Evolutionary conservation across 345 rosid species (phyloP), one percentile per base, ranked within the genome.

Genomic region (Lepidium africanum): DNA sequence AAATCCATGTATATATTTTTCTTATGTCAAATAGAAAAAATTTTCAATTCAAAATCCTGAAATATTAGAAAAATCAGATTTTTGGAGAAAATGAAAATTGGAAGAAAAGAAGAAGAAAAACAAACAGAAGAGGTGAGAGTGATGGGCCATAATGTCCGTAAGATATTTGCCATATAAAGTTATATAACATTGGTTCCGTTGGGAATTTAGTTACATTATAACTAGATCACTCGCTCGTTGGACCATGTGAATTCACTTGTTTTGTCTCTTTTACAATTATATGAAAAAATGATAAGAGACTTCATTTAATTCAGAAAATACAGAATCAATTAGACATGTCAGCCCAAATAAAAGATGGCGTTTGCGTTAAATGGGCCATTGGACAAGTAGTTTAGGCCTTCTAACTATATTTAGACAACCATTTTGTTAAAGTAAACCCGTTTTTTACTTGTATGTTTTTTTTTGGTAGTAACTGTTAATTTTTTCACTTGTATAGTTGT

Each of bases 331-430:
- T 5, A 67, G 55, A 51, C 5, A 51, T 59, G 17, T 59, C 19
- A 59, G 77, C 73, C 77, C 73, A 74, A 14, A 49, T 32, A 50
- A 17, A 42, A 17, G 55, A 37, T 36, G 14, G 21, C 10, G 17
- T 23, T 33, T 65, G 7, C 51, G 53, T 53, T 11, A 36, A 53
- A 75, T 75, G 71, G 75, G 66, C 63, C 55, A 48, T 69, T 47
- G 45, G 23, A 54, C 10, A 67, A 39, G 39, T 62, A 47, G 40
- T 14, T 67, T 30, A 61, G 70, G 74, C 74, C 65, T 75, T 33
- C 9, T 39, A 48, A n/a, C 27, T 47, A 48, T 55, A 38, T 55
- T 52, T 27, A 39, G 47, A 36, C 5, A 52, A 43, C 40, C 33
- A 50, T 50, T 30, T 19, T 58, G 21, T 49, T 40, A 3, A 38